phyloP scores from a whole-genome alignment of 345 rosid genomes.

The Euphorbia peplus region DNA sequence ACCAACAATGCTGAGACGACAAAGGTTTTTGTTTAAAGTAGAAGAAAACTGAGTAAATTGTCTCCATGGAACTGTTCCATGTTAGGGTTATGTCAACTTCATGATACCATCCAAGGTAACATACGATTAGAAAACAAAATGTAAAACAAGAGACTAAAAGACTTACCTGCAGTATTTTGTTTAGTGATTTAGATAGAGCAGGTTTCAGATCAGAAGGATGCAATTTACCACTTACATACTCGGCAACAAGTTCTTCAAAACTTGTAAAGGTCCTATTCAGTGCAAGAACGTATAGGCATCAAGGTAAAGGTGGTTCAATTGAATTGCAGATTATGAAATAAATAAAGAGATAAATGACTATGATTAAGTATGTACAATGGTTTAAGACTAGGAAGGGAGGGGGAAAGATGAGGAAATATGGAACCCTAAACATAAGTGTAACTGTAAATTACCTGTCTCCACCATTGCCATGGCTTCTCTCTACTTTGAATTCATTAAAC shows the following conservation, averaged over 20 bases:
- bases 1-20: too few species aligned
- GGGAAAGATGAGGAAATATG: background rate
- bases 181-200: slow-evolving; percentile 59
- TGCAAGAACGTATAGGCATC: slow-evolving; percentile 5
- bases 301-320: background rate
- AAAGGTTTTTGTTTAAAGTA: too few species aligned
- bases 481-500: slow-evolving; percentile 76
- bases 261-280: slow-evolving; percentile 46
- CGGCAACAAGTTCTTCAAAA: slow-evolving; percentile 65
- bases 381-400: background rate
- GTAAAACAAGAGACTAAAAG: background rate
- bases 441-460: slow-evolving; percentile 70
- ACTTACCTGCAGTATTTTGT: slow-evolving; percentile 69
- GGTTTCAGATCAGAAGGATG: slow-evolving; percentile 79
- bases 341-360: background rate
- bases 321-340: background rate
- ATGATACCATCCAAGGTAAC: background rate
- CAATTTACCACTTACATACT: slow-evolving; percentile 58
- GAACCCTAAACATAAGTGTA: background rate
- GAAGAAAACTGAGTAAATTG: too few species aligned
- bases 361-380: background rate
- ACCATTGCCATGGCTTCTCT: slow-evolving; percentile 52
- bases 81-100: too few species aligned
- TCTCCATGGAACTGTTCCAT: background rate
- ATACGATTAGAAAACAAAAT: too few species aligned